These are phyloP conservation scores for Camellia lanceoleosa DNA, from an alignment of 148 eudicot species.

Conservation along the genomic window DNA sequence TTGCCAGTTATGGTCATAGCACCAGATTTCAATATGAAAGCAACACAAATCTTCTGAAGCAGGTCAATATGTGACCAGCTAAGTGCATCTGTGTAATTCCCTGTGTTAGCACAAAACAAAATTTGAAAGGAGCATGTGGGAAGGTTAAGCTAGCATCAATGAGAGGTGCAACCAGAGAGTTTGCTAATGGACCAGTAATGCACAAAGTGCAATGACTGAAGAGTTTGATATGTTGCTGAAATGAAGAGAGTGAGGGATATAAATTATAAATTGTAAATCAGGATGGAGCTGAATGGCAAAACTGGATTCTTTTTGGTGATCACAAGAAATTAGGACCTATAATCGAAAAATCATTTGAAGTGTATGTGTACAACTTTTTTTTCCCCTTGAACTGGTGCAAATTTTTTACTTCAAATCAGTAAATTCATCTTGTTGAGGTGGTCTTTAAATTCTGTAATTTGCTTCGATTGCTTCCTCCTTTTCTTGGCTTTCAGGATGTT, in stretches of 20 bases:
- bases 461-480: background rate
- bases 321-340: background rate
- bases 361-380: background rate
- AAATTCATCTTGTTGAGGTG: background rate
- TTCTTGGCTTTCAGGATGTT: background rate
- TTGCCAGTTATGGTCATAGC: background rate
- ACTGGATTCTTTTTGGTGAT: background rate
- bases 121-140: background rate
- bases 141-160: background rate
- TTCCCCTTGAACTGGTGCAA: background rate
- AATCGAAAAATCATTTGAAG: background rate
- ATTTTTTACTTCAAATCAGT: background rate
- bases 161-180: background rate
- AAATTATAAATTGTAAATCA: background rate
- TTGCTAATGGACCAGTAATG: background rate
- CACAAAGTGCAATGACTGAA: background rate
- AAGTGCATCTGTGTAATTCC: background rate
- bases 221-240: background rate
- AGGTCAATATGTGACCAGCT: background rate
- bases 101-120: background rate
- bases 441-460: slow-evolving; percentile 10
- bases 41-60: background rate
- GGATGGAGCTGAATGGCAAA: background rate
- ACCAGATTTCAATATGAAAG: background rate
- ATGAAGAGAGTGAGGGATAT: background rate